These are phyloP conservation scores for Fusarium concolor DNA, from an alignment of 2,329 filamentous ascomycete genomes.

Conservation along the genomic window DNA sequence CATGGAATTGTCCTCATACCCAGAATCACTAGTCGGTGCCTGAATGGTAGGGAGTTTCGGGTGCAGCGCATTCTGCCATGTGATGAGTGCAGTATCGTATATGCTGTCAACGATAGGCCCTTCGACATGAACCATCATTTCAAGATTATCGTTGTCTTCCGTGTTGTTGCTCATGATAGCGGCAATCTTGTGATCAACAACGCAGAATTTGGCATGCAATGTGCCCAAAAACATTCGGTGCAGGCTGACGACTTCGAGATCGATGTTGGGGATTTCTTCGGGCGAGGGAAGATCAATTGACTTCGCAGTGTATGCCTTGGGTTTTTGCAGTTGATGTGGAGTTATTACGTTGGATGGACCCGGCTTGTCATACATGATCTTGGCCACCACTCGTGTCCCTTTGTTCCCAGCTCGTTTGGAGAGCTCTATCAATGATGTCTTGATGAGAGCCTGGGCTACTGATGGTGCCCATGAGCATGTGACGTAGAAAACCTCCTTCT, in stretches of 20 bases:
- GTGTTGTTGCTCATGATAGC: slow-evolving; percentile 84
- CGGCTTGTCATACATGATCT: slow-evolving; percentile 81
- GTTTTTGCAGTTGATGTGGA: slow-evolving; percentile 66
- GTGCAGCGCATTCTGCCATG: slow-evolving; percentile 72
- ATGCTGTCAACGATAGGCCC: slow-evolving; percentile 80
- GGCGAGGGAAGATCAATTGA: slow-evolving; percentile 70
- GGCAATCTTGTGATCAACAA: slow-evolving; percentile 78
- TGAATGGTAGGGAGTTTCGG: slow-evolving; percentile 24
- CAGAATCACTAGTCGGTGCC: neutral
- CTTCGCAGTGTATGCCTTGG: slow-evolving; percentile 67
- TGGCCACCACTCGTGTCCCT: slow-evolving; percentile 71
- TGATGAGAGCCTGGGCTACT: slow-evolving; percentile 74
- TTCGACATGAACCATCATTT: slow-evolving; percentile 83
- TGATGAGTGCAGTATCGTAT: slow-evolving; percentile 79
- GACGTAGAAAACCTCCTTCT: slow-evolving; percentile 77
- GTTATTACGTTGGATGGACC: slow-evolving; percentile 72
- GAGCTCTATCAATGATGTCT: slow-evolving; percentile 75
- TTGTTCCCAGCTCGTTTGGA: slow-evolving; percentile 71
- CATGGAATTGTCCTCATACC: neutral
- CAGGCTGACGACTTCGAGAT: slow-evolving; percentile 79
- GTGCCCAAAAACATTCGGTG: slow-evolving; percentile 78
- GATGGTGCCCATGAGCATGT: slow-evolving; percentile 83
- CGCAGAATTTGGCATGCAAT: slow-evolving; percentile 81
- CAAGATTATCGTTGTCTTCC: slow-evolving; percentile 80
- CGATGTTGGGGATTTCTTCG: slow-evolving; percentile 76